These are phyloP conservation scores for Phyllosticta paracitricarpa DNA, from an alignment of 2,329 filamentous ascomycete genomes.

Conservation along the genomic window DNA sequence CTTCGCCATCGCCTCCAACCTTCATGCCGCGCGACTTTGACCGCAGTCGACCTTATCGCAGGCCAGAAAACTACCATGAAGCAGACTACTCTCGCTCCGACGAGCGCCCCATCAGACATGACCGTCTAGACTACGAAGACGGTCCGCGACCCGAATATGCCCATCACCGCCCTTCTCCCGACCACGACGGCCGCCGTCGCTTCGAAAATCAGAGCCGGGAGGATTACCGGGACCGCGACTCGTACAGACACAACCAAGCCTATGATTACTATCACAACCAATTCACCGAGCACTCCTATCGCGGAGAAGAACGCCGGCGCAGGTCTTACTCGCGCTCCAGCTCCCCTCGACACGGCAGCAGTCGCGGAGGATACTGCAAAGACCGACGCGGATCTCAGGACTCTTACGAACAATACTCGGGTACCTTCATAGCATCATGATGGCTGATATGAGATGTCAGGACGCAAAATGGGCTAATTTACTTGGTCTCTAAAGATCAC, in stretches of 20 bases:
- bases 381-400: conserved; percentile 6
- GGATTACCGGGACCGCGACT: not conserved
- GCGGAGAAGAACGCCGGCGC: not conserved
- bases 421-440: conserved; percentile 11
- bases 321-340: conserved; percentile 3
- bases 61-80: not conserved
- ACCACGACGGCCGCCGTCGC: not conserved
- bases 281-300: not conserved
- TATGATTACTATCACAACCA: not conserved
- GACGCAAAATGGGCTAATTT: conserved; percentile 8
- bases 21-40: not conserved
- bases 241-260: not conserved
- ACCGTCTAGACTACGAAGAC: not conserved
- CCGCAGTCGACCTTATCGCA: not conserved
- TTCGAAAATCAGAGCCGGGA: not conserved
- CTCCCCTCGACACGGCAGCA: conserved; percentile 4
- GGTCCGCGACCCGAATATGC: not conserved
- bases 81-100: not conserved
- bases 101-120: not conserved
- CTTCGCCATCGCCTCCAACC: not conserved
- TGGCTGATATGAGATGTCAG: conserved; percentile 7
- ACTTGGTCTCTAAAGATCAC: conserved; percentile 9
- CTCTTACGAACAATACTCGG: conserved; percentile 7
- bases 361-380: not conserved
- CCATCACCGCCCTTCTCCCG: not conserved